Evolutionary conservation across 768 basidiomycete genomes (phyloP), one percentile per base, ranked within the genome.

Genomic region (Porphyrellus cyaneotinctus): DNA sequence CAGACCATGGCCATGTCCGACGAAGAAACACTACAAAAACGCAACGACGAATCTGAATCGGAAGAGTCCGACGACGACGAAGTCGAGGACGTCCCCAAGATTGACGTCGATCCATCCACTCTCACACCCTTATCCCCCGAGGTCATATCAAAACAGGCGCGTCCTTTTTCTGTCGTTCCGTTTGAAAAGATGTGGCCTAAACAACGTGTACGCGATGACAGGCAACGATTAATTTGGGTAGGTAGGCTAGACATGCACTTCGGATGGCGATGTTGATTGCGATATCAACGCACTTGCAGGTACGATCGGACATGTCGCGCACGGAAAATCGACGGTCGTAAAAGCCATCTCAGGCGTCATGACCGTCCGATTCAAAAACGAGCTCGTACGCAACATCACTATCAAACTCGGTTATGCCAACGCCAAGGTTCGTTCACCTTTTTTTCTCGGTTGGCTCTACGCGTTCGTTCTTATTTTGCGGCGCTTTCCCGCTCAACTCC

Each of bases 381-480:
- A 99, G 73, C 83, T 98, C 51, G 97, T 98, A 54, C 79, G 95
- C 57, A 99, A 99, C 74, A 99, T 98, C 64, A 99, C 95, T 20
- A 99, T 99, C 76, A 97, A 99, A 76, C 82, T 99, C 43, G 97
- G 97, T 54, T 99, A 98, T 68, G 97, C 97, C 42, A 99, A 99
- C 63, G 97, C 97, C 38, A 99, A 98, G 75, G 94, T 95, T 59
- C 60, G 84, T 72, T 20, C 10, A 5, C 41, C 11, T 17, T 35
- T 33, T 35, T 50, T 41, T 59, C 51, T 52, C n/a, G 17, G 14
- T 15, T 11, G 2, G 10, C 9, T 13, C 30, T 32, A 2, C 32
- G 22, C 6, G 22, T 24, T 50, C 36, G 20, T 37, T n/a, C 15
- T 17, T 18, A 4, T 49, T 23, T 28, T 6, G n/a, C n/a, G 26